Evolutionary conservation across 2,329 filamentous ascomycete species (phyloP).

Genomic region (Periconia sp.): DNA sequence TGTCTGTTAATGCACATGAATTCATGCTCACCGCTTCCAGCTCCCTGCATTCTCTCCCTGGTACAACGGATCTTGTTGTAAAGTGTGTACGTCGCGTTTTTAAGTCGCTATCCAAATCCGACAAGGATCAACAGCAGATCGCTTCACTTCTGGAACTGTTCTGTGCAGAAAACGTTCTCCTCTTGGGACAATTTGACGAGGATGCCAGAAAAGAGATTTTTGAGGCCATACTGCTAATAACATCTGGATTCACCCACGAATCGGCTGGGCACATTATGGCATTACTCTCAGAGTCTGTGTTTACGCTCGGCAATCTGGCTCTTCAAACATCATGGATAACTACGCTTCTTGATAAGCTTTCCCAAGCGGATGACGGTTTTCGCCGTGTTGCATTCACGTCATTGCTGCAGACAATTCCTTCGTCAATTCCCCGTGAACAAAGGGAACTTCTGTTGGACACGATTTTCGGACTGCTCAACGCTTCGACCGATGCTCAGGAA

Average conservation of each 20-base stretch:
- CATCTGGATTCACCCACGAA: conserved; percentile 14
- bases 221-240: conserved; percentile 17
- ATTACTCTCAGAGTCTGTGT: conserved; percentile 24
- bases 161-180: conserved; percentile 25
- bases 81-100: conserved; percentile 24
- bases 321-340: conserved; percentile 23
- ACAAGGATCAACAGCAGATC: conserved; percentile 18
- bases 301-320: conserved; percentile 16
- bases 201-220: conserved; percentile 19
- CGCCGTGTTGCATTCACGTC: conserved; percentile 16
- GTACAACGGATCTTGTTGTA: conserved; percentile 19
- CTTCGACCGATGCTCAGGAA: conserved; percentile 4
- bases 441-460: conserved; percentile 36
- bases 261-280: conserved; percentile 10
- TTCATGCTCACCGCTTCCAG: conserved; percentile 33
- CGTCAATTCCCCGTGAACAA: conserved; percentile 31
- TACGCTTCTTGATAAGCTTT: conserved; percentile 20
- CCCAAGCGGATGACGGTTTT: conserved; percentile 7
- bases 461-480: conserved; percentile 19
- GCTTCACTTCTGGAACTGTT: conserved; percentile 25
- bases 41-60: conserved; percentile 24
- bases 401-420: conserved; percentile 25
- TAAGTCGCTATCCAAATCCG: conserved; percentile 17
- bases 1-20: conserved; percentile 24
- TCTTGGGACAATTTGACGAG: conserved; percentile 23